phyloP scores from a whole-genome alignment of 768 basidiomycete species.

The Mycena sanguinolenta region DNA sequence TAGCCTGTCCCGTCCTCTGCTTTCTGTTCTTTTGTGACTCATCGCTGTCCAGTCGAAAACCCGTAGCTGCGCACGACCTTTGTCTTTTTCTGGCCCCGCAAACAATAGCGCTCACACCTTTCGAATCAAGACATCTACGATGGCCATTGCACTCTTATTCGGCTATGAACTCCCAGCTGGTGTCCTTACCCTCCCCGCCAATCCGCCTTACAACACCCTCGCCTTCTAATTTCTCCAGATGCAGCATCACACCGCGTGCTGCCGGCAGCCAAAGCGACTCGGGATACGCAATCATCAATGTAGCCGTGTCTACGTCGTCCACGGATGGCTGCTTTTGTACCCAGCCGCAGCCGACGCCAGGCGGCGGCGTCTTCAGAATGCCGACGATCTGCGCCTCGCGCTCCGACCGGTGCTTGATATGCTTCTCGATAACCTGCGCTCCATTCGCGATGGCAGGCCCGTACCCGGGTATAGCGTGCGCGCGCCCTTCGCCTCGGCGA shows the following conservation, averaged over 20 bases:
- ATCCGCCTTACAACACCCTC: conserved; percentile 70
- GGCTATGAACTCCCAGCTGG: conserved; percentile 57
- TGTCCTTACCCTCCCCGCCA: conserved; percentile 66
- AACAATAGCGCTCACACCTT: too few relatives aligned
- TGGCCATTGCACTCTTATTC: background rate
- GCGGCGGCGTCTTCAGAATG: conserved; percentile 55
- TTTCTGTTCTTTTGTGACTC: too few relatives aligned
- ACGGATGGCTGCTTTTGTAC: background rate
- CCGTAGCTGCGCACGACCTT: too few relatives aligned
- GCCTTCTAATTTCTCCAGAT: conserved; percentile 77
- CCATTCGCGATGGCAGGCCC: conserved; percentile 83
- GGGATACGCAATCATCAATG: conserved; percentile 3
- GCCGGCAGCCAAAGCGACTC: conserved; percentile 80
- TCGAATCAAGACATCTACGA: background rate
- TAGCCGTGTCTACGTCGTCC: conserved; percentile 36
- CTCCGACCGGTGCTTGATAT: conserved; percentile 85
- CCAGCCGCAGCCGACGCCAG: conserved; percentile 32
- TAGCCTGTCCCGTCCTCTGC: too few relatives aligned
- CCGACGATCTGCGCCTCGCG: conserved; percentile 84
- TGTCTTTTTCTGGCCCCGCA: too few relatives aligned
- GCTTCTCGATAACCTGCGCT: conserved; percentile 69
- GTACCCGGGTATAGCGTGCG: conserved; percentile 87
- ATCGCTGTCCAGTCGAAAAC: too few relatives aligned
- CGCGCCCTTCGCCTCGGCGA: conserved; percentile 44
- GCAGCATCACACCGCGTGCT: conserved; percentile 74